phyloP scores from a whole-genome alignment of 768 basidiomycete species.

The Imleria badia region DNA sequence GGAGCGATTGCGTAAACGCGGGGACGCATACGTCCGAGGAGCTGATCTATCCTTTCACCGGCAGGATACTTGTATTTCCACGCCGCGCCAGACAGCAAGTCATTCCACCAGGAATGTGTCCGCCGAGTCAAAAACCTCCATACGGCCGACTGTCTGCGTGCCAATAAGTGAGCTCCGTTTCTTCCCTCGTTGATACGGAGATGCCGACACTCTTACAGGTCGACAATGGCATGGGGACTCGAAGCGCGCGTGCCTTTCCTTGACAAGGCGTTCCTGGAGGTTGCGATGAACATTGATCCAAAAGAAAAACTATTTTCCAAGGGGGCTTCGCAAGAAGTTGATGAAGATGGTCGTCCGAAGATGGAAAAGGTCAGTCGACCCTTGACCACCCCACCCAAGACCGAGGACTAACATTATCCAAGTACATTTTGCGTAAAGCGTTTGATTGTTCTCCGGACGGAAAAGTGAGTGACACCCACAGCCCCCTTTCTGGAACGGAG shows the following conservation, averaged over 20 bases:
- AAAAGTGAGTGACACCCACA: constrained; percentile 44
- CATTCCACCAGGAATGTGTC: constrained; percentile 95
- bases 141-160: constrained; percentile 94
- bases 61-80: constrained; percentile 99
- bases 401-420: constrained; percentile 11
- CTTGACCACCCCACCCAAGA: not conserved
- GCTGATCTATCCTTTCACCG: constrained; percentile 4
- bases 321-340: constrained; percentile 67
- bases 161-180: constrained; percentile 78
- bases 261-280: constrained; percentile 94
- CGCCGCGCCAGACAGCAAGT: constrained; percentile 82
- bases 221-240: constrained; percentile 99
- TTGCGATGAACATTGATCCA: constrained; percentile 87
- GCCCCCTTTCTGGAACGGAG: not conserved
- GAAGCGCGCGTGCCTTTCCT: constrained; percentile 99
- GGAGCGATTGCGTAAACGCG: constrained; percentile 7
- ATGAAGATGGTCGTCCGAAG: constrained; percentile 81
- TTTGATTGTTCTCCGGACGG: constrained; percentile 85
- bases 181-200: not conserved
- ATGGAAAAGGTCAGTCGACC: constrained; percentile 84
- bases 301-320: constrained; percentile 88
- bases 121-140: constrained; percentile 97
- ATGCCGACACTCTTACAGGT: constrained; percentile 45
- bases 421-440: constrained; percentile 96
- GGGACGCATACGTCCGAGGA: not conserved